phyloP scores from a whole-genome alignment of 106 monocot species.

The Dendrobium catenatum region DNA sequence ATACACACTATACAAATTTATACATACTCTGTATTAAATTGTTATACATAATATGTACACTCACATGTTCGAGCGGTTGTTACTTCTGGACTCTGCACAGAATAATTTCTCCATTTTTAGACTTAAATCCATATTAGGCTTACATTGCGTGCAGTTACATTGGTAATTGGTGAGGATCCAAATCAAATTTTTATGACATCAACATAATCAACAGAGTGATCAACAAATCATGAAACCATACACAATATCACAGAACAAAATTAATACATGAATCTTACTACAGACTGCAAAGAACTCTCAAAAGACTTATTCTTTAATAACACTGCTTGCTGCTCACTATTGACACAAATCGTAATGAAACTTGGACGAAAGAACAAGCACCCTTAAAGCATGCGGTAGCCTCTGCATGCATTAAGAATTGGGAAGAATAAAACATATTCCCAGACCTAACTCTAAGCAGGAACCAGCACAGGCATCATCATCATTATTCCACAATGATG shows the following conservation, averaged over 20 bases:
- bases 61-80: no score
- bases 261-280: background rate
- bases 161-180: no score
- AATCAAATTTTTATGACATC: background rate
- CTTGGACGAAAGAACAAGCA: background rate
- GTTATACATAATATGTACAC: no score
- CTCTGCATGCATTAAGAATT: background rate
- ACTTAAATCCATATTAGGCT: no score
- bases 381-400: constrained; percentile 1
- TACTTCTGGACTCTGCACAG: no score
- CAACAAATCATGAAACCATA: background rate
- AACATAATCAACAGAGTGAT: background rate
- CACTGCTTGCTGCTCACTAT: background rate
- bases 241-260: background rate
- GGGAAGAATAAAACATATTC: constrained; percentile 6
- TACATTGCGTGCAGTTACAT: no score
- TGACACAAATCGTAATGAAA: background rate
- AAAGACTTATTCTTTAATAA: background rate
- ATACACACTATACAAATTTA: no score
- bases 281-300: background rate
- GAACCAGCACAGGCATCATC: background rate
- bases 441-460: background rate
- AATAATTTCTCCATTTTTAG: no score
- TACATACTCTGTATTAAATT: no score
- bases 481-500: background rate